Evolutionary conservation across 805 yeast species (phyloP).

Genomic region (Zygotorulaspora danielsina): DNA sequence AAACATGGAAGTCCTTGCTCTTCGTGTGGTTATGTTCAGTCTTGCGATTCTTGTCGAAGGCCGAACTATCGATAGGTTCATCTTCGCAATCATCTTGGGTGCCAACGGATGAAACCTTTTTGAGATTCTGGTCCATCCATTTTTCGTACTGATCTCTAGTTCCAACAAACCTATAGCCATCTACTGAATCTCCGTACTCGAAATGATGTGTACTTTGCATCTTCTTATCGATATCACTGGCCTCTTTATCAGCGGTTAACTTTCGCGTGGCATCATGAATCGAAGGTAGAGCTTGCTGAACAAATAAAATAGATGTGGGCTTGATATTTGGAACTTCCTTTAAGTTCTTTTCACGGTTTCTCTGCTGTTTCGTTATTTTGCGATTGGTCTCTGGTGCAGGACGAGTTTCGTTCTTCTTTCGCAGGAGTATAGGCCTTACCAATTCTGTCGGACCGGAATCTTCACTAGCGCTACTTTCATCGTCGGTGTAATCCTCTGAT

Average conservation of each 20-base stretch:
- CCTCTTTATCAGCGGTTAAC: no score
- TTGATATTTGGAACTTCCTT: background rate
- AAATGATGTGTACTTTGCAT: background rate
- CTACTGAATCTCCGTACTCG: conserved; percentile 20
- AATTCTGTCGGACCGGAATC: background rate
- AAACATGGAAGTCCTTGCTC: background rate
- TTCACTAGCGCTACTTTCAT: background rate
- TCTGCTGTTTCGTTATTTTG: background rate
- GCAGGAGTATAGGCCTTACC: conserved; percentile 1
- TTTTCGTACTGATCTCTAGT: conserved; percentile 6
- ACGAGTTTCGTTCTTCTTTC: no score
- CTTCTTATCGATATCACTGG: background rate
- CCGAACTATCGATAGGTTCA: background rate
- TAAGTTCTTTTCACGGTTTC: background rate
- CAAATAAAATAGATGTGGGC: background rate
- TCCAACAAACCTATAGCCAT: conserved; percentile 20
- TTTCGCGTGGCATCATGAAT: background rate
- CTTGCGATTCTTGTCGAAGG: conserved; percentile 2
- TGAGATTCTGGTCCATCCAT: background rate
- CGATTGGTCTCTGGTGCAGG: background rate
- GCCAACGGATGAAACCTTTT: background rate
- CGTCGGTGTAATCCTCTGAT: conserved; percentile 3
- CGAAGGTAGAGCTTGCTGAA: no score
- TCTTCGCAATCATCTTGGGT: background rate
- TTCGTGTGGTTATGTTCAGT: background rate